A percentile compares a stretch with the other conserved stretches of the same genome.
Conservation (phyloP, 108 stramenopile genomes). For the Nitzschia putrida region DNA sequence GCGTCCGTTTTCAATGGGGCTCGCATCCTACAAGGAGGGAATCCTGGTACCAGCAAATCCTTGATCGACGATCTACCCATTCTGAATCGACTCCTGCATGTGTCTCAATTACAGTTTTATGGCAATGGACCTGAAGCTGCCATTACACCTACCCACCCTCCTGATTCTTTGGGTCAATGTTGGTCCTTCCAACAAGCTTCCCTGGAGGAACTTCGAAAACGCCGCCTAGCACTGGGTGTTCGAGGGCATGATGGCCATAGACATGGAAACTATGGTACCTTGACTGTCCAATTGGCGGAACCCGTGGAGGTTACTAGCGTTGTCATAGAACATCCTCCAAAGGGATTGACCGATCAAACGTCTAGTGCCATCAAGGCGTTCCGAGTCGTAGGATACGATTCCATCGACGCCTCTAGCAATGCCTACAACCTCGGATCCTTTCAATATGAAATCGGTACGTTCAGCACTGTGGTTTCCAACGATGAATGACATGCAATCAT, state of each 20-base stretch:
- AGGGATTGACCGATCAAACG: slow-evolving; percentile 32
- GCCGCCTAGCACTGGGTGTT: slow-evolving; percentile 8
- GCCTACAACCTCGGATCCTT: slow-evolving; percentile 64
- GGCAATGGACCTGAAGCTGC: slow-evolving; percentile 83
- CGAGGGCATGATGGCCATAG: slow-evolving; percentile 31
- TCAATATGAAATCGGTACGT: slow-evolving; percentile 41
- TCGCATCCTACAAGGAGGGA: slow-evolving; percentile 53
- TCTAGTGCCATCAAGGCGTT: slow-evolving; percentile 56
- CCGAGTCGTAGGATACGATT: slow-evolving; percentile 69
- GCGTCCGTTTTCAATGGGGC: slow-evolving; percentile 69
- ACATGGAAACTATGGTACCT: slow-evolving; percentile 62
- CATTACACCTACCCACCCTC: slow-evolving; percentile 61
- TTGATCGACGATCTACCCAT: slow-evolving; percentile 62
- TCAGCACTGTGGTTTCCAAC: background rate
- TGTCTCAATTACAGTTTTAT: slow-evolving; percentile 61
- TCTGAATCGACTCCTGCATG: slow-evolving; percentile 63
- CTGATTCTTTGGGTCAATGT: slow-evolving; percentile 71
- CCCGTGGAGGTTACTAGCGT: slow-evolving; percentile 55
- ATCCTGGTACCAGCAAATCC: slow-evolving; percentile 66
- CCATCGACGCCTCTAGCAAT: slow-evolving; percentile 51
- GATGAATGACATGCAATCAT: background rate
- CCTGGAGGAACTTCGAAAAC: slow-evolving; percentile 31
- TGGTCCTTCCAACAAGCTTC: slow-evolving; percentile 66
- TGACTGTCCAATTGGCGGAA: slow-evolving; percentile 54
- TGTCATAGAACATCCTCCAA: slow-evolving; percentile 66